Evolutionary conservation across 2,329 filamentous ascomycete species (phyloP).

Genomic region (Colletotrichum brevisporum): DNA sequence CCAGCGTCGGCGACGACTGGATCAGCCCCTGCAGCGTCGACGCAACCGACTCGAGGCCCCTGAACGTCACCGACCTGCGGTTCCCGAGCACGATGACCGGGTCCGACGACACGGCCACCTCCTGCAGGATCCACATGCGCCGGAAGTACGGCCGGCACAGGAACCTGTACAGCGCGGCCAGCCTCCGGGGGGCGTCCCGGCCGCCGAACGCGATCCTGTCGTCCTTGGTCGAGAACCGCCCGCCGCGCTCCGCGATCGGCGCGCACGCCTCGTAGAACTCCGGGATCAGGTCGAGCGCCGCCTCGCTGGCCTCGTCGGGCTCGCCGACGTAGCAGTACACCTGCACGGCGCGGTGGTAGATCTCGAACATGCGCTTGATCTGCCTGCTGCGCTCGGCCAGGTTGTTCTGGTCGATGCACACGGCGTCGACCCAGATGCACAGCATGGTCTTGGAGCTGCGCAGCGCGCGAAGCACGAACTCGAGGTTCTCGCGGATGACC

Average conservation of each 20-base stretch:
- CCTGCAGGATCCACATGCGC: constrained; percentile 3
- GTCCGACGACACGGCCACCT: constrained; percentile 3
- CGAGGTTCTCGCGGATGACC: constrained; percentile 8
- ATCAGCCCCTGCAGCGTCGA: constrained; percentile 2
- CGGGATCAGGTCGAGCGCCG: not conserved
- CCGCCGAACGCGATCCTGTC: not conserved
- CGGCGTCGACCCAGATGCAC: not conserved
- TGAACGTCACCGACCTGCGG: not conserved
- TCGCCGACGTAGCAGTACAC: not conserved
- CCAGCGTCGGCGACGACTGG: not conserved
- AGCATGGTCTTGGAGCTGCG: not conserved
- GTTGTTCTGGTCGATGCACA: constrained; percentile 2
- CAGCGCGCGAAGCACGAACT: constrained; percentile 3
- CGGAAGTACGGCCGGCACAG: constrained; percentile 4
- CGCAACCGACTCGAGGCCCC: not conserved
- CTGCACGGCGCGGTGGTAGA: not conserved
- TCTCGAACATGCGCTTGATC: constrained; percentile 2
- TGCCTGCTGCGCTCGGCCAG: not conserved
- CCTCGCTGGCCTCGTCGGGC: not conserved
- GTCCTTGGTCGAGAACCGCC: not conserved
- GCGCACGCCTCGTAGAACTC: not conserved
- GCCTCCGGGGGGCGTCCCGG: not conserved
- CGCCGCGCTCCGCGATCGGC: not conserved
- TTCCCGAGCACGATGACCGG: not conserved
- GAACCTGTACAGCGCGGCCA: constrained; percentile 1